Evolutionary conservation across 768 basidiomycete species (phyloP).

Genomic region (Coprinellus micaceus): DNA sequence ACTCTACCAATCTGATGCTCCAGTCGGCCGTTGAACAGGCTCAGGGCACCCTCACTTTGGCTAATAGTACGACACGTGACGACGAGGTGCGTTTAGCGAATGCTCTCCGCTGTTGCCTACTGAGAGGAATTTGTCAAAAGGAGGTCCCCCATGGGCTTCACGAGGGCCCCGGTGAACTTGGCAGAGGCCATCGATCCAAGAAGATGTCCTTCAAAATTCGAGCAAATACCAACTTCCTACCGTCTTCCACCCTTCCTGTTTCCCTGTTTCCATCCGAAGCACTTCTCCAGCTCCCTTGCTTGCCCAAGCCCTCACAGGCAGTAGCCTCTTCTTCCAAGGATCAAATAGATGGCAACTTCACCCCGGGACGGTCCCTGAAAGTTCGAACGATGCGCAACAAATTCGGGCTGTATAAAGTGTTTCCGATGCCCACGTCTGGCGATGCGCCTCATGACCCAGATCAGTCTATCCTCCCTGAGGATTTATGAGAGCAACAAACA

Average conservation of each 20-base stretch:
- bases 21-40: too few species aligned
- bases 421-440: not conserved
- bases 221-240: not conserved
- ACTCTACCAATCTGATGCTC: too few species aligned
- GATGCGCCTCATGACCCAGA: not conserved
- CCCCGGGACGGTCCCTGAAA: not conserved
- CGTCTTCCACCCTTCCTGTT: not conserved
- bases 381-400: not conserved
- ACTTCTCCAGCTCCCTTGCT: not conserved
- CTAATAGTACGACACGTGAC: too few species aligned
- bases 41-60: too few species aligned
- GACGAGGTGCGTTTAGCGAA: too few species aligned
- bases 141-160: too few species aligned
- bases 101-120: too few species aligned
- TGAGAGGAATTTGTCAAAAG: too few species aligned
- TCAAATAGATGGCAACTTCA: not conserved
- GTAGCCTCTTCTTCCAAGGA: not conserved
- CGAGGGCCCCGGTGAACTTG: too few species aligned
- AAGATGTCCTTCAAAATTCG: not conserved
- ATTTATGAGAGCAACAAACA: not conserved
- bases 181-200: not conserved
- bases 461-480: not conserved
- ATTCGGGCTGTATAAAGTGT: not conserved
- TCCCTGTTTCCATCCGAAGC: not conserved
- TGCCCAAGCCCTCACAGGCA: not conserved